Evolutionary conservation across 306 rosid genomes (phyloP).

Genomic region (Hippophae rhamnoides): DNA sequence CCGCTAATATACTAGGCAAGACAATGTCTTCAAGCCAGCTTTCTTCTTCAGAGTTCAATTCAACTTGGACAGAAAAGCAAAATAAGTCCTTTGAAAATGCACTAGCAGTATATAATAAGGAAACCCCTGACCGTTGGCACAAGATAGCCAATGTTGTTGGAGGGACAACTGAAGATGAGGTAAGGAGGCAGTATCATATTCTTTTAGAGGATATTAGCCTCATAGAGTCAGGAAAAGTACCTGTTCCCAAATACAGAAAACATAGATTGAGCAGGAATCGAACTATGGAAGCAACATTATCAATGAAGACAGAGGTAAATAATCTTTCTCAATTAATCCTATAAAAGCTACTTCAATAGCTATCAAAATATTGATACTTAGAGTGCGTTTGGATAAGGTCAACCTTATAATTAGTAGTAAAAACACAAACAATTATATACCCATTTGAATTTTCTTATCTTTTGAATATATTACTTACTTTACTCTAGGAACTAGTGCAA

Average conservation of each 20-base stretch:
- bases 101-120: conserved; percentile 51
- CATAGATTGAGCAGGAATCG: conserved; percentile 16
- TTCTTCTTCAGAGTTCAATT: conserved; percentile 21
- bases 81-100: conserved; percentile 56
- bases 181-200: conserved; percentile 50
- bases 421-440: too few species aligned
- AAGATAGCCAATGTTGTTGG: conserved; percentile 54
- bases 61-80: conserved; percentile 49
- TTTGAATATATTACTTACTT: too few species aligned
- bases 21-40: conserved; percentile 36
- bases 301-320: too few species aligned
- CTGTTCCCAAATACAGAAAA: conserved; percentile 35
- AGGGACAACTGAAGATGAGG: conserved; percentile 56
- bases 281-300: conserved; percentile 7
- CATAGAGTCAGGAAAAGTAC: conserved; percentile 62
- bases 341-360: too few species aligned
- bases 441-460: too few species aligned
- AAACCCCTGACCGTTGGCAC: conserved; percentile 51
- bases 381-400: too few species aligned
- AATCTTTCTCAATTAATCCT: too few species aligned
- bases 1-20: conserved; percentile 13
- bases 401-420: too few species aligned
- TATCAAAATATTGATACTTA: too few species aligned
- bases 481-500: too few species aligned
- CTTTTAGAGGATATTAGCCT: conserved; percentile 44